phyloP scores from a whole-genome alignment of 768 basidiomycete genomes.

The Macrolepiota fuliginosa region DNA sequence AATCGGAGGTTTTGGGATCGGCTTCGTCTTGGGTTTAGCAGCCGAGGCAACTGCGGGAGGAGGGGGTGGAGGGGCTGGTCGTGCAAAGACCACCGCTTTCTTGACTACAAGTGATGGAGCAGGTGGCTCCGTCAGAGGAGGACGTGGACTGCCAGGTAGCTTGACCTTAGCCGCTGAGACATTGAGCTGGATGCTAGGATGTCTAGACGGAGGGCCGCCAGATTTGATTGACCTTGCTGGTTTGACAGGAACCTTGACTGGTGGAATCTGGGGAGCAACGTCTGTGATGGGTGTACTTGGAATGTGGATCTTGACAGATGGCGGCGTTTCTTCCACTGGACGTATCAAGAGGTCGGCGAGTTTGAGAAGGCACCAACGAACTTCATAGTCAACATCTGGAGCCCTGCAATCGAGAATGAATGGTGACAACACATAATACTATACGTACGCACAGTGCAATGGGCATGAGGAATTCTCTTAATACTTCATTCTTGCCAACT shows the following conservation, averaged over 20 bases:
- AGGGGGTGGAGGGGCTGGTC: conserved; percentile 31
- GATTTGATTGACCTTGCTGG: conserved; percentile 35
- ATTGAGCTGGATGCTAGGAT: conserved; percentile 35
- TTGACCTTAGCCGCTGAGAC: conserved; percentile 55
- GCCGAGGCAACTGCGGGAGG: neutral
- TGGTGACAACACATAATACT: conserved; percentile 22
- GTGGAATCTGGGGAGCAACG: conserved; percentile 48
- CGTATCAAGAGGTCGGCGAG: conserved; percentile 86
- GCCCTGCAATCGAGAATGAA: conserved; percentile 41
- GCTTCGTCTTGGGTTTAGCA: conserved; percentile 26
- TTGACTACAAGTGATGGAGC: conserved; percentile 28
- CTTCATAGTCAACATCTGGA: conserved; percentile 79
- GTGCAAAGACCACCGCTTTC: conserved; percentile 35
- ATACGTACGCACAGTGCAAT: conserved; percentile 62
- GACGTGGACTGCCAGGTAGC: conserved; percentile 38
- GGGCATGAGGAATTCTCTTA: conserved; percentile 80
- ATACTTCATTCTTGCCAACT: conserved; percentile 73
- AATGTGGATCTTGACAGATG: conserved; percentile 85
- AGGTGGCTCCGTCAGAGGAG: conserved; percentile 24
- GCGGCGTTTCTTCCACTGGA: conserved; percentile 78
- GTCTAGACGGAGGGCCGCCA: conserved; percentile 35
- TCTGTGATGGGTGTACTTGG: conserved; percentile 70
- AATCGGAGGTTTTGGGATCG: conserved; percentile 20
- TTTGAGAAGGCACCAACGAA: conserved; percentile 90
- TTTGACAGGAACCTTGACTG: conserved; percentile 52